phyloP scores from a whole-genome alignment of 2,329 filamentous ascomycete species.

The Exophiala mesophila region DNA sequence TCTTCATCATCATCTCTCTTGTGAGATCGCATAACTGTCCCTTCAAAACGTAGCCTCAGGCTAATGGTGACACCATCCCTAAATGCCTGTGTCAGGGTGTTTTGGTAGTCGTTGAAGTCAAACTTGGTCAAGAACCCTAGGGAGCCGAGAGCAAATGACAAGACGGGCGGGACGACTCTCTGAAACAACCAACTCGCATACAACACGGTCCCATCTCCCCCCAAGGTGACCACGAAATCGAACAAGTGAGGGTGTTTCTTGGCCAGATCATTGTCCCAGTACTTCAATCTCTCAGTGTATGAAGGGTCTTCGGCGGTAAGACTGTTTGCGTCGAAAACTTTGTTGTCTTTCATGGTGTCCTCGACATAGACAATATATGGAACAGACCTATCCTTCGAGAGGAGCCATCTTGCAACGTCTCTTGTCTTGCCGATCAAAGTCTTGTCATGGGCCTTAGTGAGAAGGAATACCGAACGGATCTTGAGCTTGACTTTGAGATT shows the following conservation, averaged over 20 bases:
- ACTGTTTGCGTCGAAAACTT: slow-evolving; percentile 67
- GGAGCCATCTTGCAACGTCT: slow-evolving; percentile 73
- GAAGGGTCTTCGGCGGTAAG: slow-evolving; percentile 59
- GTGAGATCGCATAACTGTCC: slow-evolving; percentile 80
- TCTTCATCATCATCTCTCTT: slow-evolving; percentile 34
- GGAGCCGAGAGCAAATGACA: slow-evolving; percentile 90
- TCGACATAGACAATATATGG: slow-evolving; percentile 78
- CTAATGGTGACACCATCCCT: slow-evolving; percentile 82
- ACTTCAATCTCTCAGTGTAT: slow-evolving; percentile 60
- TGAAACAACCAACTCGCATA: slow-evolving; percentile 98
- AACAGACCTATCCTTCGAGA: slow-evolving; percentile 63
- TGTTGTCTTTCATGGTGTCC: slow-evolving; percentile 64
- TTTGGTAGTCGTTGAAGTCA: slow-evolving; percentile 71
- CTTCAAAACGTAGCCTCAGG: slow-evolving; percentile 82
- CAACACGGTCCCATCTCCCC: slow-evolving; percentile 90
- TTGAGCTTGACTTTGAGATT: slow-evolving; percentile 77
- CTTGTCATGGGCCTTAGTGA: slow-evolving; percentile 89
- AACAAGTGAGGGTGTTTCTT: slow-evolving; percentile 75
- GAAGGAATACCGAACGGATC: slow-evolving; percentile 75
- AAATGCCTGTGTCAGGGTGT: slow-evolving; percentile 68
- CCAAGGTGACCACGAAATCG: slow-evolving; percentile 87
- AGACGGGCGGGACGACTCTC: slow-evolving; percentile 83
- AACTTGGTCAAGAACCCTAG: slow-evolving; percentile 96
- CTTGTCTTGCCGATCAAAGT: slow-evolving; percentile 71
- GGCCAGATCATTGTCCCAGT: slow-evolving; percentile 80